Conservation (phyloP, 805 yeast genomes). For the Spencermartinsiella europaea region DNA sequence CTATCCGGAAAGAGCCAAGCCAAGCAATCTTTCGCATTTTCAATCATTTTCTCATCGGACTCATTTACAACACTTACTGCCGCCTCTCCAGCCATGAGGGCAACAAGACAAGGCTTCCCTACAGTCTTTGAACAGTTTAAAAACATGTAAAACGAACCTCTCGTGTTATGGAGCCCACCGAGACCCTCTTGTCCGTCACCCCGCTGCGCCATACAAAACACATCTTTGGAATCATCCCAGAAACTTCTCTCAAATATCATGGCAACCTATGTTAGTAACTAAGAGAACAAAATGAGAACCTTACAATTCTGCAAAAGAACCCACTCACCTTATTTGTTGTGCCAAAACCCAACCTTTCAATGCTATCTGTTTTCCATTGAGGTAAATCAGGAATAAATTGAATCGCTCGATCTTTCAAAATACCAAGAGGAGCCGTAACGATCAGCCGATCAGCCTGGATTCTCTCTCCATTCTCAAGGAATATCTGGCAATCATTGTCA, state of each 20-base stretch:
- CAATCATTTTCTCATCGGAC: conserved; percentile 32
- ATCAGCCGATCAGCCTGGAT: conserved; percentile 37
- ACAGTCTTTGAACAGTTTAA: conserved; percentile 33
- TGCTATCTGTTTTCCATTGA: conserved; percentile 36
- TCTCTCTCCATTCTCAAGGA: conserved; percentile 37
- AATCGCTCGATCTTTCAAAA: conserved; percentile 34
- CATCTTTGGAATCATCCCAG: conserved; percentile 35
- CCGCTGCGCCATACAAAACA: conserved; percentile 30
- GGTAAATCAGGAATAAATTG: conserved; percentile 40
- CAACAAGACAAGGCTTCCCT: conserved; percentile 37
- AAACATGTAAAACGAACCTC: conserved; percentile 37
- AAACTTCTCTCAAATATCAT: conserved; percentile 35
- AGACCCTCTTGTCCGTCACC: conserved; percentile 19
- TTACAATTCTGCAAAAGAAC: conserved; percentile 22
- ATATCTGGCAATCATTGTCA: conserved; percentile 30
- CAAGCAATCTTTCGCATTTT: conserved; percentile 29
- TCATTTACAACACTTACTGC: conserved; percentile 30
- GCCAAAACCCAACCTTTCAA: conserved; percentile 37
- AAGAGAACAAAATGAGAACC: too few relatives aligned
- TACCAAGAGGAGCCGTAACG: conserved; percentile 39
- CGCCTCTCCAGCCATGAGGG: conserved; percentile 35
- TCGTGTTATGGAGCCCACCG: conserved; percentile 20
- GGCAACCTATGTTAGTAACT: background rate
- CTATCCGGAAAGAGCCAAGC: conserved; percentile 25
- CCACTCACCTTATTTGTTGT: conserved; percentile 33